A percentile compares a stretch with the other conserved stretches of the same genome.
phyloP scores from a whole-genome alignment of 352 stramenopile species.

The Elongisporangium undulatum region DNA sequence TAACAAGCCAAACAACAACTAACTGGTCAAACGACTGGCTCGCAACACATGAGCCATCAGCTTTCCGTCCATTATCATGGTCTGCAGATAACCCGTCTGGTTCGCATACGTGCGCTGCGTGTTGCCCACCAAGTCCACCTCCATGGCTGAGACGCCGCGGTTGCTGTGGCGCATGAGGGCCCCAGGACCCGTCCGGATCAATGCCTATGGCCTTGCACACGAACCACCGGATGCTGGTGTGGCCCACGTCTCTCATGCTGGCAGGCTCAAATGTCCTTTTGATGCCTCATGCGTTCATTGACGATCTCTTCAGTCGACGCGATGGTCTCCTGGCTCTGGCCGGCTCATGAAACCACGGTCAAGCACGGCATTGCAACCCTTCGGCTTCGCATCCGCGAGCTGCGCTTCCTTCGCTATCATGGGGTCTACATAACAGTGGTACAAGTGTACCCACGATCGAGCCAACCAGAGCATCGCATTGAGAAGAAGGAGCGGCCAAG shows the following conservation, averaged over 20 bases:
- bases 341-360: no score
- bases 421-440: neutral
- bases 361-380: no score
- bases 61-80: conserved; percentile 54
- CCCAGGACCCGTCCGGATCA: conserved; percentile 59
- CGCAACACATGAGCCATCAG: conserved; percentile 9
- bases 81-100: conserved; percentile 53
- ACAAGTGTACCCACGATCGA: neutral
- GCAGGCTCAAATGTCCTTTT: no score
- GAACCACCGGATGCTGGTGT: conserved; percentile 73
- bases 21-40: neutral
- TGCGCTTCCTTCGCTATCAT: neutral
- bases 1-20: neutral
- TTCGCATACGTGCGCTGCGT: conserved; percentile 66
- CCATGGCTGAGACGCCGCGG: conserved; percentile 52
- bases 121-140: conserved; percentile 67
- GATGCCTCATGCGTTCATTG: no score
- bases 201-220: conserved; percentile 61
- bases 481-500: no score
- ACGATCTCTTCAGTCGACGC: no score
- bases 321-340: no score
- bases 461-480: neutral
- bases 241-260: no score
- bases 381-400: no score
- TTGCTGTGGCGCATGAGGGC: conserved; percentile 71